Conservation (phyloP, 495 filamentous ascomycete genomes). For the Bacidia rubella region DNA sequence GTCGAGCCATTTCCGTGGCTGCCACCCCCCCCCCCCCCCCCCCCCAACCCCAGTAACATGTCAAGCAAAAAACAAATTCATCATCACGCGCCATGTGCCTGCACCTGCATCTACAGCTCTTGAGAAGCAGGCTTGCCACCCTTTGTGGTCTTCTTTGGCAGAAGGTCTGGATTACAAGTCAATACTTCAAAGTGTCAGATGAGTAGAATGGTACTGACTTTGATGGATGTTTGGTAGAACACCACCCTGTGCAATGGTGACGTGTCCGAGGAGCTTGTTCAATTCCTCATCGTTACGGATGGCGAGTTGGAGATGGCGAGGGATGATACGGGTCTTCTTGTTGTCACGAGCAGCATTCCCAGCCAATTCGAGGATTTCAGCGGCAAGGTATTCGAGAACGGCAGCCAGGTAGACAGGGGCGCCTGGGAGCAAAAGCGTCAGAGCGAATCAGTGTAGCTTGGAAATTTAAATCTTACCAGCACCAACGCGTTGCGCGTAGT, state of each 20-base stretch:
- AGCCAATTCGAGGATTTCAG: slow-evolving; percentile 95
- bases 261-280: slow-evolving; percentile 99
- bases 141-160: slow-evolving; percentile 97
- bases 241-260: slow-evolving; percentile 99
- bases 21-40: slow-evolving; percentile 76
- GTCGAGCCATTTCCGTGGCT: slow-evolving; percentile 61
- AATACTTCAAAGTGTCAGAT: background rate
- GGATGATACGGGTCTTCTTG: slow-evolving; percentile 99
- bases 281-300: slow-evolving; percentile 99
- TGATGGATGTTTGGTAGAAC: slow-evolving; percentile 97
- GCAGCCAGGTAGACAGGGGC: slow-evolving; percentile 97
- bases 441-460: slow-evolving; percentile 2
- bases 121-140: slow-evolving; percentile 78
- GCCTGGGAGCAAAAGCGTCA: slow-evolving; percentile 34
- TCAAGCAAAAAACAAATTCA: slow-evolving; percentile 44
- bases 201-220: slow-evolving; percentile 46
- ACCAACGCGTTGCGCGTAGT: slow-evolving; percentile 99
- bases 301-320: slow-evolving; percentile 96
- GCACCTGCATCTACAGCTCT: slow-evolving; percentile 58
- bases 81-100: slow-evolving; percentile 24
- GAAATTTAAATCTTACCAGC: slow-evolving; percentile 46
- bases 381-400: slow-evolving; percentile 94
- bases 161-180: slow-evolving; percentile 57
- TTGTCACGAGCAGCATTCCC: slow-evolving; percentile 98
- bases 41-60: slow-evolving; percentile 90